A percentile compares a stretch with the other conserved stretches of the same genome.
phyloP scores from a whole-genome alignment of 2,329 filamentous ascomycete genomes.

The Colletotrichum sp. region DNA sequence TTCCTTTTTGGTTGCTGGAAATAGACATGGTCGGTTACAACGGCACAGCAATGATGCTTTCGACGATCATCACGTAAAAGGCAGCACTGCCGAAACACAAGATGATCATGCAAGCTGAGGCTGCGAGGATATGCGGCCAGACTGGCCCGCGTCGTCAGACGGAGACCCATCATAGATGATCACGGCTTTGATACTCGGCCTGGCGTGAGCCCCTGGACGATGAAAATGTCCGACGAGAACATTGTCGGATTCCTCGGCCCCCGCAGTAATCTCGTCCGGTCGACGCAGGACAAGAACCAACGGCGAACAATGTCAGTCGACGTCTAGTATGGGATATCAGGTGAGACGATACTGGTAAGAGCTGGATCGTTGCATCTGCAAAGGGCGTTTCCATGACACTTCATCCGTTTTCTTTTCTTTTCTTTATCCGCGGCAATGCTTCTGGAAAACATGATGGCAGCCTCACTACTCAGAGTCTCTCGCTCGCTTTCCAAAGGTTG shows the following conservation, averaged over 20 bases:
- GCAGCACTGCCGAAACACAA: neutral
- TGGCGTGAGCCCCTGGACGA: neutral
- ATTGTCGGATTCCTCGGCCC: neutral
- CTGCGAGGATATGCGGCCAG: neutral
- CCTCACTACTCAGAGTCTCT: neutral
- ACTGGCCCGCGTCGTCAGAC: neutral
- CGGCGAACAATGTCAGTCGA: neutral
- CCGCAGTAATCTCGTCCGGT: neutral
- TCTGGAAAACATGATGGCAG: neutral
- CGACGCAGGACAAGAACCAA: neutral
- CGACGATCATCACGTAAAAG: neutral
- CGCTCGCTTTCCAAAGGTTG: neutral
- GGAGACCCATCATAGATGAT: neutral
- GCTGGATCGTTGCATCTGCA: neutral
- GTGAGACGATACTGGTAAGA: neutral
- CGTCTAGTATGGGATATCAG: neutral
- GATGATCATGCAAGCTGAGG: neutral
- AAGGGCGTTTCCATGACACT: fast-evolving
- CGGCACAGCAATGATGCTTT: neutral
- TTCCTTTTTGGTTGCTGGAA: neutral
- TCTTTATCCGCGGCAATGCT: neutral
- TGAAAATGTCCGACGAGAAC: neutral
- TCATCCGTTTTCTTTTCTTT: neutral
- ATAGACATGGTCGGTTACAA: neutral
- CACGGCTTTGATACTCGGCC: neutral